Evolutionary conservation across 768 basidiomycete genomes (phyloP).

Genomic region (Leccinum arenicola): DNA sequence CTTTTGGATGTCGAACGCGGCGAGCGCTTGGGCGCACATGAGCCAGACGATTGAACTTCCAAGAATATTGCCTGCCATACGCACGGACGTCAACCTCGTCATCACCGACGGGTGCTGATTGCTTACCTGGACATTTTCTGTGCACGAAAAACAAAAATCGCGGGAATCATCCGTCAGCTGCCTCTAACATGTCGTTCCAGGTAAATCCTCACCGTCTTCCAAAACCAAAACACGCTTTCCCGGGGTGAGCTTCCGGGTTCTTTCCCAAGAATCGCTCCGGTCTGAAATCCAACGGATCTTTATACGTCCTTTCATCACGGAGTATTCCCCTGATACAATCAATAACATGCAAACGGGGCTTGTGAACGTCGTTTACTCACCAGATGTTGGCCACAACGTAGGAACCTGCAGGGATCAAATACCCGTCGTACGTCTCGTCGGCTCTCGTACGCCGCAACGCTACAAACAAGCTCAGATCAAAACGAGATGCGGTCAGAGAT

Average conservation of each 20-base stretch:
- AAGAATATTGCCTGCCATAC: not conserved
- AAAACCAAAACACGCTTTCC: conserved; percentile 16
- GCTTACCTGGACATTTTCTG: conserved; percentile 16
- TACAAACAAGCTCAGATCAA: not conserved
- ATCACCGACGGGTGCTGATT: not conserved
- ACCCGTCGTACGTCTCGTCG: conserved; percentile 21
- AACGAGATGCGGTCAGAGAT: not conserved
- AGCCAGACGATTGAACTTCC: not conserved
- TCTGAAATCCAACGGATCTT: conserved; percentile 18
- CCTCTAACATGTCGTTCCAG: not conserved
- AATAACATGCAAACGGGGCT: not conserved
- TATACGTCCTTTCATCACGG: conserved; percentile 18
- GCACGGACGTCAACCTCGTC: not conserved
- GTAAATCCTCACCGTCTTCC: conserved; percentile 13
- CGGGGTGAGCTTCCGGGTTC: conserved; percentile 13
- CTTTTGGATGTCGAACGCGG: conserved; percentile 43
- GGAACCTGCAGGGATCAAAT: conserved; percentile 18
- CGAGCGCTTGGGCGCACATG: conserved; percentile 34
- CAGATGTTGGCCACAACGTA: conserved; percentile 20
- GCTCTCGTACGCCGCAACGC: conserved; percentile 5
- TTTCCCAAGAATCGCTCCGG: conserved; percentile 24
- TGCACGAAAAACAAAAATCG: no score
- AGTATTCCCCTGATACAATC: conserved; percentile 15
- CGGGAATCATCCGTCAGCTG: not conserved
- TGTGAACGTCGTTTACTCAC: not conserved